Evolutionary conservation across 495 filamentous ascomycete genomes (phyloP).

Genomic region (Aspergillus homomorphus): DNA sequence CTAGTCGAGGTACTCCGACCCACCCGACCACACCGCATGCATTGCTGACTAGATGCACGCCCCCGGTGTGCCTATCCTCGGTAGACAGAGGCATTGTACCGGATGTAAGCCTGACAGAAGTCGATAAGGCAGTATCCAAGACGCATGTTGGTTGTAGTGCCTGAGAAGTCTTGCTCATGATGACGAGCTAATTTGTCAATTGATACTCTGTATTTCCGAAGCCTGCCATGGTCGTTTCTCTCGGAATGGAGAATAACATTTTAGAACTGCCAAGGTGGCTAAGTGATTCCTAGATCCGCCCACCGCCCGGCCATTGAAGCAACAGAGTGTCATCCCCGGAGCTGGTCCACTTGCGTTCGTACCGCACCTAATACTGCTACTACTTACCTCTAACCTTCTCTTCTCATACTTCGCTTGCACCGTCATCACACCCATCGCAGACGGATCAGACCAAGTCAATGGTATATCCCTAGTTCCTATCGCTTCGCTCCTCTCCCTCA

Average conservation of each 20-base stretch:
- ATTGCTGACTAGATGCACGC: neutral
- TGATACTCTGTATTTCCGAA: too few relatives aligned
- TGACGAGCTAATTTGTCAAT: too few relatives aligned
- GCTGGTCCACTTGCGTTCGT: neutral
- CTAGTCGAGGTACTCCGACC: slow-evolving; percentile 19
- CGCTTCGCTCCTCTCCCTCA: slow-evolving; percentile 5
- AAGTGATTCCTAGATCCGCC: neutral
- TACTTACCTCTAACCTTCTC: neutral
- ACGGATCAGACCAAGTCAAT: slow-evolving; percentile 22
- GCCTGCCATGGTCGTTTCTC: too few relatives aligned
- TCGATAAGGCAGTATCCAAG: too few relatives aligned
- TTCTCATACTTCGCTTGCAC: neutral
- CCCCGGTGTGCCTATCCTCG: neutral
- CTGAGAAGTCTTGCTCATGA: too few relatives aligned
- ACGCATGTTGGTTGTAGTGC: too few relatives aligned
- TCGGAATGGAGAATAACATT: too few relatives aligned
- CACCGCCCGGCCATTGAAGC: neutral
- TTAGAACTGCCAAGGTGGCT: too few relatives aligned
- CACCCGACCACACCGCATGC: neutral
- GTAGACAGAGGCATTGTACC: too few relatives aligned
- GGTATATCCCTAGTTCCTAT: slow-evolving; percentile 19
- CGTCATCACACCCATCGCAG: neutral
- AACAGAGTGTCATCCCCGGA: neutral
- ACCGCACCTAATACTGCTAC: too few relatives aligned
- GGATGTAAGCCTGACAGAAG: too few relatives aligned